A percentile compares a stretch with the other conserved stretches of the same genome.
phyloP scores from a whole-genome alignment of 805 yeast species.

The Wickerhamomyces hampshirensis region DNA sequence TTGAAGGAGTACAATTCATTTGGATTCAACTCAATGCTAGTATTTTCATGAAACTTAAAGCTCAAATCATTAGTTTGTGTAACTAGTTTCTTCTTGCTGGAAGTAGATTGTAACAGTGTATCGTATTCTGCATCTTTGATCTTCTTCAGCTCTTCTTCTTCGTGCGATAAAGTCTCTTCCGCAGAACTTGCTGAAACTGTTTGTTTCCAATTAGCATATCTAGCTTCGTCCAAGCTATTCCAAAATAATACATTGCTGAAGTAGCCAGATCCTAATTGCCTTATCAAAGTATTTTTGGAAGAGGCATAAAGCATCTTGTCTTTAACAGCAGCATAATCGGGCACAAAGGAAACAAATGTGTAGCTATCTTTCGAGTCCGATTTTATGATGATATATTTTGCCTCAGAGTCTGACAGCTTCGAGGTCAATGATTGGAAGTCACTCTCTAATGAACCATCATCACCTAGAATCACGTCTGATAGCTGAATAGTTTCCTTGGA shows the following conservation, averaged over 20 bases:
- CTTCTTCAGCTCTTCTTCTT: conserved; percentile 47
- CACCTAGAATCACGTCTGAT: conserved; percentile 27
- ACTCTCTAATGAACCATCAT: conserved; percentile 31
- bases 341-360: conserved; percentile 77
- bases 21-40: conserved; percentile 23
- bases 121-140: conserved; percentile 41
- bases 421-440: conserved; percentile 27
- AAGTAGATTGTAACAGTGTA: conserved; percentile 27
- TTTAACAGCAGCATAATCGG: conserved; percentile 78
- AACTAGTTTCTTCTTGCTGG: conserved; percentile 25
- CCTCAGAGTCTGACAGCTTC: conserved; percentile 31
- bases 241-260: conserved; percentile 30
- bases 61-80: conserved; percentile 23
- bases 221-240: conserved; percentile 31
- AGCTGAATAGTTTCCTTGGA: conserved; percentile 32
- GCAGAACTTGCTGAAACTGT: conserved; percentile 32
- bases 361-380: conserved; percentile 25
- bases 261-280: conserved; percentile 59
- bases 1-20: conserved; percentile 41
- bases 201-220: conserved; percentile 42
- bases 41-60: conserved; percentile 25
- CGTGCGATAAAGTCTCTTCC: conserved; percentile 48
- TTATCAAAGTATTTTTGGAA: conserved; percentile 69
- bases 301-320: conserved; percentile 94
- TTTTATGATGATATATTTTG: conserved; percentile 47